Base-by-base conservation (phyloP, 495 filamentous ascomycete species). In the Tuber borchii region DNA sequence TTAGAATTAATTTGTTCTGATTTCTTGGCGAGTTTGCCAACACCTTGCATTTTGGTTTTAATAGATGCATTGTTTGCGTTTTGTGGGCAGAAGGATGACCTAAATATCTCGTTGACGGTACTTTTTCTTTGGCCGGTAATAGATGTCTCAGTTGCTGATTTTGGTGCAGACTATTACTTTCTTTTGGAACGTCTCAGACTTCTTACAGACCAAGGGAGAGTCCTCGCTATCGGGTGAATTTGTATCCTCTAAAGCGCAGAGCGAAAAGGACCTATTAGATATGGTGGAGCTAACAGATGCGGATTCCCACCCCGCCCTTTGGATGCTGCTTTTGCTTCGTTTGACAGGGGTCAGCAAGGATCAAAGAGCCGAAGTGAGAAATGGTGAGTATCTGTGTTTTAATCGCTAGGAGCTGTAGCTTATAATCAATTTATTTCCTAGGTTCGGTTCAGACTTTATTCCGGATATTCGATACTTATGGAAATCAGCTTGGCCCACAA, bases 141-240 rank as follows among this genome's bases (percentile, higher is more conserved):
- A 37, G 1, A 19, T 20, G 6, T 0, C 1, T 26, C 69, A 8
- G n/a, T 2, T 39, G 39, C 34, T 2, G 69, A 48, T 84, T 85
- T 34, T 19, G 26, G 56, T 65, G 56, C 34, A 65, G 56, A 94
- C 93, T 2, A 91, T 95, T 17, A 97, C 95, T 0, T 96, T 96
- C 81, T 97, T 97, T 84, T 97, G 93, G 91, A 93, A 93, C 77
- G 88, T 97, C 19, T 97, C 95, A 2, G 94, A 97, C 83, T 96
- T 93, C 77, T 87, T 98, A 39, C 82, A 83, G 73, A 78, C 82
- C 6, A 82, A 78, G 61, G 81, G 81, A 14, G 80, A 81, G 72
- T 48, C 72, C 10, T 45, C 87, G 86, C 71, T 84, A 82, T 61
- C 84, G 85, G 40, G 88, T 85, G 68, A 85, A 85, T 26, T 75